These are phyloP conservation scores for Populus nigra DNA, from an alignment of 345 rosid genomes.

Conservation along the genomic window DNA sequence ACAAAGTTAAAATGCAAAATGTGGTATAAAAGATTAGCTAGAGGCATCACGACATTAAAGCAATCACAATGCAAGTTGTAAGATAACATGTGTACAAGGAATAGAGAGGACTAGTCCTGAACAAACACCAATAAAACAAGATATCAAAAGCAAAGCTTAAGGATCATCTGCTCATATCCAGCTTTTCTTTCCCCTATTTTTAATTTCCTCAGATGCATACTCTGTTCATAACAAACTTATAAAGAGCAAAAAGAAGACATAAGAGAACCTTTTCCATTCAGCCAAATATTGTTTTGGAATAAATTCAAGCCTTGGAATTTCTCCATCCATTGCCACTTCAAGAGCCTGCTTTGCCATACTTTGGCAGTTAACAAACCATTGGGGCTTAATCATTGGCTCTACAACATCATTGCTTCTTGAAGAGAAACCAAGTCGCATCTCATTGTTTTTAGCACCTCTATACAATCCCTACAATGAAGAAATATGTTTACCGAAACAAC, in stretches of 20 bases:
- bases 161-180: too few species aligned
- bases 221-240: neutral
- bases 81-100: too few species aligned
- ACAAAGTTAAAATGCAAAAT: neutral
- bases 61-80: neutral
- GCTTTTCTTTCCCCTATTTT: too few species aligned
- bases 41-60: neutral
- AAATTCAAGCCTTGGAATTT: slow-evolving; percentile 65
- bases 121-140: too few species aligned
- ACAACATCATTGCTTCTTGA: slow-evolving; percentile 79
- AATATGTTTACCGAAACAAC: neutral
- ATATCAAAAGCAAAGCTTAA: too few species aligned
- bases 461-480: slow-evolving; percentile 56
- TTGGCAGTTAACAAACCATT: slow-evolving; percentile 79
- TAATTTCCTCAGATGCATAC: neutral
- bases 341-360: slow-evolving; percentile 77
- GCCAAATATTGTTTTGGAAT: slow-evolving; percentile 85
- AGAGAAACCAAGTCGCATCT: slow-evolving; percentile 86
- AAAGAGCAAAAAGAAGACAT: neutral
- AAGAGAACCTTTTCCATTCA: slow-evolving; percentile 81
- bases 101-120: too few species aligned
- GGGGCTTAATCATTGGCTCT: slow-evolving; percentile 93
- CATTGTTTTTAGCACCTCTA: slow-evolving; percentile 75
- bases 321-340: slow-evolving; percentile 56
- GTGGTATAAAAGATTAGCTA: neutral